Evolutionary conservation across 2,329 filamentous ascomycete genomes (phyloP).

Genomic region (Rachicladosporium sp.): DNA sequence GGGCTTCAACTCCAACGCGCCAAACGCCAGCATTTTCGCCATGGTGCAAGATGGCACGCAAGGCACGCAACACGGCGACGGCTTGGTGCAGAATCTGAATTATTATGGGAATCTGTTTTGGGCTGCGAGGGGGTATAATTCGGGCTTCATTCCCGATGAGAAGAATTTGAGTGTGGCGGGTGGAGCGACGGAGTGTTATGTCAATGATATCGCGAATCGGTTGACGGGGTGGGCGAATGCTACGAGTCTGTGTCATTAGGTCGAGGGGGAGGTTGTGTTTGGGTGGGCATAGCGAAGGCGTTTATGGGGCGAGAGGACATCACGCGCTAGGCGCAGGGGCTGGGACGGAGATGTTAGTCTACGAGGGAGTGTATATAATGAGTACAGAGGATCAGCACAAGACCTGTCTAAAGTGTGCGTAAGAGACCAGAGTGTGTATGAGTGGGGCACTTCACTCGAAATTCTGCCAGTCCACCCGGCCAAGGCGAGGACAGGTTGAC

Average conservation of each 20-base stretch:
- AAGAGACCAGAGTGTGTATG: conserved; percentile 1
- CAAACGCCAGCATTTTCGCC: conserved; percentile 21
- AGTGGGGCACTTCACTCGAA: neutral
- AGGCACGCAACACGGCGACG: conserved; percentile 30
- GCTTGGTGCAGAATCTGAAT: conserved; percentile 28
- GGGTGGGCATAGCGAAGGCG: no score
- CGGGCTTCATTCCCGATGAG: conserved; percentile 23
- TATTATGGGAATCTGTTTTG: conserved; percentile 25
- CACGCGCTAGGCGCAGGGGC: no score
- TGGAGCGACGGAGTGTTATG: conserved; percentile 39
- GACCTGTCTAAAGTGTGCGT: neutral
- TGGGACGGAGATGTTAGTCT: no score
- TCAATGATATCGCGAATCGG: conserved; percentile 40
- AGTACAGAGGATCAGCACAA: neutral
- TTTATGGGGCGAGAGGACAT: no score
- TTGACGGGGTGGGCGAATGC: conserved; percentile 30
- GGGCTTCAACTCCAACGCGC: conserved; percentile 21
- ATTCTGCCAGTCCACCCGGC: neutral
- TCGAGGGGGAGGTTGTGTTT: no score
- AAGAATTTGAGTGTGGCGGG: conserved; percentile 31
- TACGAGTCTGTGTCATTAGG: conserved; percentile 8
- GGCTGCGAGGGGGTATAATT: conserved; percentile 39
- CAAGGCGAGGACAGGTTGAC: conserved; percentile 4
- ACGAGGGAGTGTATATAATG: neutral
- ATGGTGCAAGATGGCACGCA: conserved; percentile 34